Evolutionary conservation across 148 eudicot species (phyloP), one percentile per base, ranked within the genome.

Genomic region (Chenopodium formosanum): DNA sequence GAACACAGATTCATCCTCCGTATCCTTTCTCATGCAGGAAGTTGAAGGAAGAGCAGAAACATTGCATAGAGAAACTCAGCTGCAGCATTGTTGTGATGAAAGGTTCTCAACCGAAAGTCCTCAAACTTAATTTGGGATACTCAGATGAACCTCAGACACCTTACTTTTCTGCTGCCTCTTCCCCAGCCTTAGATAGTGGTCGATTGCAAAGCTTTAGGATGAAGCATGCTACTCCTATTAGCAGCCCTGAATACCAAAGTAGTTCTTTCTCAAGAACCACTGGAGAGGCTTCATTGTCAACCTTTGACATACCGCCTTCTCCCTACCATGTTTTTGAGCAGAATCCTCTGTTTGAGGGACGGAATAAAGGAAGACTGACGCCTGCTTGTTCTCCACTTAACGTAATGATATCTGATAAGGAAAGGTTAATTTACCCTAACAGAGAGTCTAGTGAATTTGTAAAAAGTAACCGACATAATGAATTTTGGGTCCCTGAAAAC

Each of bases 1-100:
- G 37, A 65, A 4, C 47, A 62, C n/a, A 50, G 14, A 25, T 16
- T 19, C 22, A 27, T 19, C 37, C 31, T 44, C 56, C 29, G 67
- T 50, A 8, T 63, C 53, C 71, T 16, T 73, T 27, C 16, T 82
- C 25, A 63, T 70, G 86, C 92, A 94, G 98, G 81, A 91, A 91
- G 75, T 79, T 94, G 78, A 93, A 89, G 88, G 91, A 88, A 78
- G 98, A 94, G 83, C 88, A 83, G 60, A 92, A 91, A 84, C 95
- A 90, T 78, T 94, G 98, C 90, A 82, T 91, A 76, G 94, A 90
- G 77, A 91, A 94, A 84, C 91, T 94, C 52, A 89, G 72, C 14
- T 94, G 98, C 81, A 94, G 93, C 89, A 90, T 93, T 65, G 95
- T 93, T 76, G 90, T 88, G 82, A 92, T 94, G 97, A 91, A 89